These are phyloP conservation scores for Pleurotus sapidus DNA, from an alignment of 768 basidiomycete genomes.

Conservation along the genomic window DNA sequence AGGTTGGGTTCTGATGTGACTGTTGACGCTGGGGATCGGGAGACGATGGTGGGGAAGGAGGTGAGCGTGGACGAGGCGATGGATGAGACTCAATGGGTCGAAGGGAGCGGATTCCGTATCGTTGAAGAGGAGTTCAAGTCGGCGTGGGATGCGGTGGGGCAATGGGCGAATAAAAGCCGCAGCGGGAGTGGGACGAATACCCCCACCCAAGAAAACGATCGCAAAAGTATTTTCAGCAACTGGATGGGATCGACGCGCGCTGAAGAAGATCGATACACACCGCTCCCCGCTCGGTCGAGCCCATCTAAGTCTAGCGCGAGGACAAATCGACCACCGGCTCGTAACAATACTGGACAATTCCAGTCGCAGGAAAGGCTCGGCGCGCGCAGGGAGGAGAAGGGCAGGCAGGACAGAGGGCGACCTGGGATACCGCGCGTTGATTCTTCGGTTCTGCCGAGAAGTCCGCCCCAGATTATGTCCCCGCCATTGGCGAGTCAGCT, in stretches of 20 bases:
- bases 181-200: slow-evolving; percentile 6
- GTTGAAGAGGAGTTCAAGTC: slow-evolving; percentile 21
- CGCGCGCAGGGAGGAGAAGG: slow-evolving; percentile 16
- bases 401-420: slow-evolving; percentile 15
- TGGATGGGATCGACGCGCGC: background rate
- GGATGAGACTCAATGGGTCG: slow-evolving; percentile 20
- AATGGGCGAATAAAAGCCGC: slow-evolving; percentile 10
- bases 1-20: slow-evolving; percentile 25
- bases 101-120: slow-evolving; percentile 40
- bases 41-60: background rate
- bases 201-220: slow-evolving; percentile 18
- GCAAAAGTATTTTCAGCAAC: slow-evolving; percentile 3
- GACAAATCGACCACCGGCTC: background rate
- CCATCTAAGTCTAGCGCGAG: slow-evolving; percentile 3
- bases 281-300: slow-evolving; percentile 28
- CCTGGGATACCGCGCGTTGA: slow-evolving; percentile 17
- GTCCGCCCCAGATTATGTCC: slow-evolving; percentile 56
- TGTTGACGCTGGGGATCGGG: slow-evolving; percentile 9
- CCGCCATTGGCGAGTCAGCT: slow-evolving; percentile 54
- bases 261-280: slow-evolving; percentile 37
- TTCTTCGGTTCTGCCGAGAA: slow-evolving; percentile 45
- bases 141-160: slow-evolving; percentile 11
- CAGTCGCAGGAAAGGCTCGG: background rate
- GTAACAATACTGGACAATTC: background rate
- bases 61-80: background rate